Conservation (phyloP, 2,329 filamentous ascomycete species). For the Diplodia seriata region DNA sequence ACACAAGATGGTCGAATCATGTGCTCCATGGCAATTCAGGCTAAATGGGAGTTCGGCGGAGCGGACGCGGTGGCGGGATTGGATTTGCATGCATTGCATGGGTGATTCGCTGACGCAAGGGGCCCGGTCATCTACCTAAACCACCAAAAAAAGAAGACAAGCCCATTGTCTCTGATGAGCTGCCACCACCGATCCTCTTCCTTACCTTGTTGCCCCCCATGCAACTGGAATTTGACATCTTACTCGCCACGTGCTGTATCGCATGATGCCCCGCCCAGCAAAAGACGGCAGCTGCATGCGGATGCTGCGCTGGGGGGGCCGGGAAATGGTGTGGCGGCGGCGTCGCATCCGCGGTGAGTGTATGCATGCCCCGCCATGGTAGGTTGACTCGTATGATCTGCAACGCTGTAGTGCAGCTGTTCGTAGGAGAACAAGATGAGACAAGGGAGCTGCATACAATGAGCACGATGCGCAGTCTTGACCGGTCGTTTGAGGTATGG, state of each 20-base stretch:
- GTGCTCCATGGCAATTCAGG: background rate
- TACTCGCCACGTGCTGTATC: background rate
- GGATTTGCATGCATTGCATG: background rate
- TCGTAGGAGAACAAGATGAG: background rate
- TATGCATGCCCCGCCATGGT: background rate
- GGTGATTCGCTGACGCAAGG: background rate
- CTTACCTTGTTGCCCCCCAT: too few relatives aligned
- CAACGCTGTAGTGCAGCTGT: background rate
- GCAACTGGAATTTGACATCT: background rate
- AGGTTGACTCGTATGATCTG: background rate
- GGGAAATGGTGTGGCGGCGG: background rate
- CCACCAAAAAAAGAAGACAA: background rate
- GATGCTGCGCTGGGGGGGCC: background rate
- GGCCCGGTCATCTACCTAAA: background rate
- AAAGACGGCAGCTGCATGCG: background rate
- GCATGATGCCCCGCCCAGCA: background rate
- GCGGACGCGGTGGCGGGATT: conserved; percentile 21
- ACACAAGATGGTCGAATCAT: background rate
- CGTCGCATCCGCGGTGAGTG: background rate
- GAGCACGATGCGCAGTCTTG: background rate
- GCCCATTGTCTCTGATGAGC: too few relatives aligned
- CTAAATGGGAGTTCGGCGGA: conserved; percentile 24
- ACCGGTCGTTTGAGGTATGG: background rate
- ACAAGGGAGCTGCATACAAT: background rate
- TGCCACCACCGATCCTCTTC: too few relatives aligned